A percentile compares a stretch with the other conserved stretches of the same genome.
phyloP scores from a whole-genome alignment of 2,329 filamentous ascomycete species.

The Phialocephala subalpina region DNA sequence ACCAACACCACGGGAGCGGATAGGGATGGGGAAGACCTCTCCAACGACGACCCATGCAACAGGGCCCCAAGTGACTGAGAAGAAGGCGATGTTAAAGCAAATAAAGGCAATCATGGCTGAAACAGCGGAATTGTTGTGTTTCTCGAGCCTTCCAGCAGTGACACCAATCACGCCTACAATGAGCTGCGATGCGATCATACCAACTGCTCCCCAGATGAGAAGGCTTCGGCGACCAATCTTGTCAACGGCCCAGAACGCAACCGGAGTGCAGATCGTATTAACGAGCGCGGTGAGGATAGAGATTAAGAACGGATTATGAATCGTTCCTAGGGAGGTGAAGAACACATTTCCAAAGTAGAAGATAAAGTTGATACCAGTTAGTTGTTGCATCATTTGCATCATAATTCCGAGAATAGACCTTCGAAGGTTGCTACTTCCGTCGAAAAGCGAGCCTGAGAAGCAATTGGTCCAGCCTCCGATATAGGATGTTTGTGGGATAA shows the following conservation, averaged over 20 bases:
- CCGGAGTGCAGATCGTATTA: conserved; percentile 83
- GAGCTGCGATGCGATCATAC: conserved; percentile 89
- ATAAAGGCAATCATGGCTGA: conserved; percentile 83
- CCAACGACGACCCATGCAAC: conserved; percentile 83
- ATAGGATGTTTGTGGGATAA: background rate
- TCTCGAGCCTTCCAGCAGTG: conserved; percentile 61
- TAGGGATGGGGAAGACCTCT: conserved; percentile 86
- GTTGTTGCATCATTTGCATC: conserved; percentile 75
- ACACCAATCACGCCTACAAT: conserved; percentile 81
- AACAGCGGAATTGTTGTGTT: conserved; percentile 64
- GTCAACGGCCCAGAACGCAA: conserved; percentile 86
- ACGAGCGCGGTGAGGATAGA: conserved; percentile 56
- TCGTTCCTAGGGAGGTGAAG: conserved; percentile 75
- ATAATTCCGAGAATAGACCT: background rate
- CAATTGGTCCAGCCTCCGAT: background rate
- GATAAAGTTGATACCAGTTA: conserved; percentile 83
- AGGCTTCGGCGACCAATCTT: conserved; percentile 80
- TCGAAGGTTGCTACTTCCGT: conserved; percentile 1
- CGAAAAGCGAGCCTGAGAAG: background rate
- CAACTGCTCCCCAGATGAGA: conserved; percentile 77
- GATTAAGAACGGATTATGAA: conserved; percentile 79
- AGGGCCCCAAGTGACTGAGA: conserved; percentile 78
- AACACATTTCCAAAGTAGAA: conserved; percentile 94
- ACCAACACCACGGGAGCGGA: conserved; percentile 81
- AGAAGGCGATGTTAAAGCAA: too few relatives aligned